Evolutionary conservation across 2,329 filamentous ascomycete genomes (phyloP).

Genomic region (Hypoxylon sp.): DNA sequence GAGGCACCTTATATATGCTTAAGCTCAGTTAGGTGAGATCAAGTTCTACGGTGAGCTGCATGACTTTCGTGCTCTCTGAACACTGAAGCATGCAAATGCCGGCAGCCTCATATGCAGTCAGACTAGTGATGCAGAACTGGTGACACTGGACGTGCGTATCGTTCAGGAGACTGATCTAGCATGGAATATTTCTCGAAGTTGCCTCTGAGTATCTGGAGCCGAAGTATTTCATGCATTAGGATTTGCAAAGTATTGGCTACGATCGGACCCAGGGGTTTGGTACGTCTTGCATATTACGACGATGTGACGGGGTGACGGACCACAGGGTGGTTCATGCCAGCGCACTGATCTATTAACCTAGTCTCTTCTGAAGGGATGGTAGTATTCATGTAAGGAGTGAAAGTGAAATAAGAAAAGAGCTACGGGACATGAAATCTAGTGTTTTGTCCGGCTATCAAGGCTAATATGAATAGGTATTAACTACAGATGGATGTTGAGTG

Average conservation of each 20-base stretch:
- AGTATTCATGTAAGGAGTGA: background rate
- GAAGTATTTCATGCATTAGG: slow-evolving; percentile 5
- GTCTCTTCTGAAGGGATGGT: background rate
- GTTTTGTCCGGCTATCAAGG: background rate
- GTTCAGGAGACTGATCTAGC: slow-evolving; percentile 18
- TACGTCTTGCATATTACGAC: slow-evolving; percentile 8
- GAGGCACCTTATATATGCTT: background rate
- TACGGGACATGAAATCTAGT: background rate
- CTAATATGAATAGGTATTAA: background rate
- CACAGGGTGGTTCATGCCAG: background rate
- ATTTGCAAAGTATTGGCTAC: slow-evolving; percentile 10
- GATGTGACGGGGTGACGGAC: background rate
- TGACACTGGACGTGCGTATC: slow-evolving; percentile 23
- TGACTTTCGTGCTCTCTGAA: background rate
- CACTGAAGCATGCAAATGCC: slow-evolving; percentile 24
- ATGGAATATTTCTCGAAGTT: slow-evolving; percentile 7
- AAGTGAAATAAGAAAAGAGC: background rate
- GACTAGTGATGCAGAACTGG: slow-evolving; percentile 18
- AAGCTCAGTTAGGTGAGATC: background rate
- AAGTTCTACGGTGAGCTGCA: slow-evolving; percentile 12
- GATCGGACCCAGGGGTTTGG: slow-evolving; percentile 13
- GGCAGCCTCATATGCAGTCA: slow-evolving; percentile 26
- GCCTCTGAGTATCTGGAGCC: background rate
- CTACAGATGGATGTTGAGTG: background rate
- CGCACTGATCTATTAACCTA: background rate